A percentile compares a stretch with the other conserved stretches of the same genome.
phyloP scores from a whole-genome alignment of 1,284 basidiomycete genomes.

The Leucoagaricus sp. region DNA sequence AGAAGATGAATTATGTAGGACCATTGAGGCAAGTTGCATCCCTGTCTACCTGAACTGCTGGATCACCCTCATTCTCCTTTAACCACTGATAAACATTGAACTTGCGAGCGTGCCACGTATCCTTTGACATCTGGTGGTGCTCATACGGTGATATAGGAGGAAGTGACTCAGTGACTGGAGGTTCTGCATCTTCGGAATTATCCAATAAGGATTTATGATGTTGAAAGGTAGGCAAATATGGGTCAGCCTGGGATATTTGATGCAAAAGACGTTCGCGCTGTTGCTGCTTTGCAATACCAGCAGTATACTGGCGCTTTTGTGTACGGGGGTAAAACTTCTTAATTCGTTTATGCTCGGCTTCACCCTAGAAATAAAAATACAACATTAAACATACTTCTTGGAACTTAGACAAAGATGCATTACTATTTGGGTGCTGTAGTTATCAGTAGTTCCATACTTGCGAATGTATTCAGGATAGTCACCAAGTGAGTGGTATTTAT shows the following conservation, averaged over 20 bases:
- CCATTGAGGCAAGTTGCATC: no score
- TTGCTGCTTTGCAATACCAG: slow-evolving; percentile 16
- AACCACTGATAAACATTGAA: no score
- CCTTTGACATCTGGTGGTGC: not conserved
- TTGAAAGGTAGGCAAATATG: not conserved
- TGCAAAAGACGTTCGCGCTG: not conserved
- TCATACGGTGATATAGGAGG: not conserved
- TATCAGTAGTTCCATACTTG: slow-evolving; percentile 23
- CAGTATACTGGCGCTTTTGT: slow-evolving; percentile 30
- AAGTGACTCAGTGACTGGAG: not conserved
- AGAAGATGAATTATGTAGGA: no score
- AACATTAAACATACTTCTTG: not conserved
- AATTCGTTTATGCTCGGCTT: slow-evolving; percentile 34
- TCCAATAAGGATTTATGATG: not conserved
- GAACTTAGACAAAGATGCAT: slow-evolving; percentile 9
- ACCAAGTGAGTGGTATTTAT: slow-evolving; percentile 12
- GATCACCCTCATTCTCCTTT: slow-evolving; percentile 20
- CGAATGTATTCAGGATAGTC: slow-evolving; percentile 21
- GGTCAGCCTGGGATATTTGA: not conserved
- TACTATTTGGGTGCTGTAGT: slow-evolving; percentile 29
- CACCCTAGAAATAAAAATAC: no score
- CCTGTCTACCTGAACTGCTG: slow-evolving; percentile 22
- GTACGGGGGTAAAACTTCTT: slow-evolving; percentile 36
- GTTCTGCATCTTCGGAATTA: not conserved
- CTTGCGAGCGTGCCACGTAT: not conserved